Conservation (phyloP, 2,329 filamentous ascomycete genomes). For the Leptographium galeiforme region DNA sequence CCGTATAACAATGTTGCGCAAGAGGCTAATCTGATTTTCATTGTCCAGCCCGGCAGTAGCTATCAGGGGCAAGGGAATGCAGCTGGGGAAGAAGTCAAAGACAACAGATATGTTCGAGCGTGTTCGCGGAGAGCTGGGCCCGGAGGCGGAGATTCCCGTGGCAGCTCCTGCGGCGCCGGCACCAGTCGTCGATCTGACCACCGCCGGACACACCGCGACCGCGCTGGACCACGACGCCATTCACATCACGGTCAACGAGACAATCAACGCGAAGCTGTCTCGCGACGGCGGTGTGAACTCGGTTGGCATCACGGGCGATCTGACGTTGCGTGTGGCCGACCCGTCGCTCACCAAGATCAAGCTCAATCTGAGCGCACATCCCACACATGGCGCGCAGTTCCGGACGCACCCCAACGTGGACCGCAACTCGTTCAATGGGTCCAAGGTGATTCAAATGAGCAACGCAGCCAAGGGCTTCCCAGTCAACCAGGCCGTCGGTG, state of each 20-base stretch:
- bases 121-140: slow-evolving; percentile 81
- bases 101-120: slow-evolving; percentile 95
- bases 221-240: slow-evolving; percentile 71
- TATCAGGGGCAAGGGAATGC: slow-evolving; percentile 93
- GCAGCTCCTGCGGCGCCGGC: slow-evolving; percentile 39
- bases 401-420: slow-evolving; percentile 96
- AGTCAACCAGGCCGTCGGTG: slow-evolving; percentile 82
- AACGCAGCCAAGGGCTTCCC: slow-evolving; percentile 84
- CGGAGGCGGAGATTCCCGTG: slow-evolving; percentile 71
- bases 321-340: slow-evolving; percentile 83
- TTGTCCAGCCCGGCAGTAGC: slow-evolving; percentile 25
- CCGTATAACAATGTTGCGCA: background rate
- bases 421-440: slow-evolving; percentile 69
- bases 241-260: slow-evolving; percentile 75
- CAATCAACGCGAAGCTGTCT: slow-evolving; percentile 79
- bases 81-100: slow-evolving; percentile 97
- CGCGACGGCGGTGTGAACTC: slow-evolving; percentile 78
- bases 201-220: slow-evolving; percentile 39
- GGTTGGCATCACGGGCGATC: slow-evolving; percentile 79
- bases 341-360: slow-evolving; percentile 83
- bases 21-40: background rate
- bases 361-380: slow-evolving; percentile 61
- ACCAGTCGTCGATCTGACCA: background rate
- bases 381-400: slow-evolving; percentile 78
- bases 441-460: slow-evolving; percentile 78